phyloP scores from a whole-genome alignment of 2,329 filamentous ascomycete species.

The Dryadomyces quercivorus region DNA sequence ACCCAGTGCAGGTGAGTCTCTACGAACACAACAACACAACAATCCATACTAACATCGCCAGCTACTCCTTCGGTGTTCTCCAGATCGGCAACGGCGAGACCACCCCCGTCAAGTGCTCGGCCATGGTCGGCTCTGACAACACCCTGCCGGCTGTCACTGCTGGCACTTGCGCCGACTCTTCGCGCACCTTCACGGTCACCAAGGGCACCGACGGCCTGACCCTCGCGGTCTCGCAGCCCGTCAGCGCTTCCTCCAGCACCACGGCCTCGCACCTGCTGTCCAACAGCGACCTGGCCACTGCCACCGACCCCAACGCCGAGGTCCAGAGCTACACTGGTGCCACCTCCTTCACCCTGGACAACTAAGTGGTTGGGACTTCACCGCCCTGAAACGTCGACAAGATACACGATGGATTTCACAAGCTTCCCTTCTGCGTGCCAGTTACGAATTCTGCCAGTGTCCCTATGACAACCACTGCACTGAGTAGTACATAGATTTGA shows the following conservation, averaged over 20 bases:
- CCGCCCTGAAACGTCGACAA: too few relatives aligned
- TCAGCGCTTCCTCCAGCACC: neutral
- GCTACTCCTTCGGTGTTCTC: neutral
- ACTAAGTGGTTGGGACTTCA: neutral
- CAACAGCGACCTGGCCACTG: neutral
- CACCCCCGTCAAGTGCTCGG: neutral
- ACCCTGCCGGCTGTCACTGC: neutral
- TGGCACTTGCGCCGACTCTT: neutral
- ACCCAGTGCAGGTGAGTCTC: neutral
- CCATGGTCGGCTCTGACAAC: neutral
- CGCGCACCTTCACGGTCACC: neutral
- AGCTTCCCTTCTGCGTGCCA: too few relatives aligned
- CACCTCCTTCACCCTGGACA: constrained; percentile 1
- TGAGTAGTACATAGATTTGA: too few relatives aligned
- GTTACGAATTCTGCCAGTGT: too few relatives aligned
- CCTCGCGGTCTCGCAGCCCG: neutral
- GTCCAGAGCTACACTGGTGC: neutral
- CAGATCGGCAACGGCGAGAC: neutral
- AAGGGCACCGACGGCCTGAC: neutral
- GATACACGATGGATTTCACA: too few relatives aligned
- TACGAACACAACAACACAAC: too few relatives aligned
- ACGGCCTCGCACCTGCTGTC: neutral
- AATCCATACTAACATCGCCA: neutral
- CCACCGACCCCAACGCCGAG: neutral
- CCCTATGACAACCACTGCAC: too few relatives aligned